Conservation (phyloP, 2,329 filamentous ascomycete genomes). For the Davidsoniella virescens region DNA sequence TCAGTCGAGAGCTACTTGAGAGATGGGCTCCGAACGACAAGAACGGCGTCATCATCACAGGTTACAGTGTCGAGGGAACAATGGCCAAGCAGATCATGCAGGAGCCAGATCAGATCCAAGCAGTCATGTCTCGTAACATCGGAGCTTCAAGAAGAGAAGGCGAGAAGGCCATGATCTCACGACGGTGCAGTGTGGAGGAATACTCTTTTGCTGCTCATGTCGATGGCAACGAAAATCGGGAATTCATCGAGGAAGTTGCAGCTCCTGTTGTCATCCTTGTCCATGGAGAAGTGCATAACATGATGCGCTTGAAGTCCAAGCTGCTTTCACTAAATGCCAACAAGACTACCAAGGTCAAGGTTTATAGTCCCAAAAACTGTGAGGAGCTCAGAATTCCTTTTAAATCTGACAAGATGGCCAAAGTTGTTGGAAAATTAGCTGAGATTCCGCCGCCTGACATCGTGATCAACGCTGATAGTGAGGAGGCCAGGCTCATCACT, state of each 20-base stretch:
- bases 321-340: constrained; percentile 79
- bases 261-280: constrained; percentile 87
- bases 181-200: constrained; percentile 84
- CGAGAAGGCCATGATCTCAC: constrained; percentile 83
- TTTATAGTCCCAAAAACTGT: constrained; percentile 87
- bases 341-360: constrained; percentile 69
- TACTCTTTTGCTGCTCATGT: constrained; percentile 95
- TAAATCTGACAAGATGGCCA: constrained; percentile 85
- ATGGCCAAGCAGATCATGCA: constrained; percentile 95
- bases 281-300: constrained; percentile 93
- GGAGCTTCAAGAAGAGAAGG: constrained; percentile 47
- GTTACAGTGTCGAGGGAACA: constrained; percentile 94
- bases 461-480: constrained; percentile 18
- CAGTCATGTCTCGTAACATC: constrained; percentile 67
- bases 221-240: constrained; percentile 85
- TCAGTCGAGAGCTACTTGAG: constrained; percentile 82
- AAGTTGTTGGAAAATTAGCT: constrained; percentile 88
- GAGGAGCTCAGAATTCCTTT: constrained; percentile 92
- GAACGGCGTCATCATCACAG: constrained; percentile 96
- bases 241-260: constrained; percentile 88
- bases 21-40: constrained; percentile 91
- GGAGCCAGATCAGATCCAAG: constrained; percentile 86
- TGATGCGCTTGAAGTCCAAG: constrained; percentile 93
- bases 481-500: constrained; percentile 43
- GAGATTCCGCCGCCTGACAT: constrained; percentile 53